A percentile compares a stretch with the other conserved stretches of the same genome.
Evolutionary conservation across 1,139 yeast genomes (phyloP).

Genomic region (Magnusiomyces suaveolens): DNA sequence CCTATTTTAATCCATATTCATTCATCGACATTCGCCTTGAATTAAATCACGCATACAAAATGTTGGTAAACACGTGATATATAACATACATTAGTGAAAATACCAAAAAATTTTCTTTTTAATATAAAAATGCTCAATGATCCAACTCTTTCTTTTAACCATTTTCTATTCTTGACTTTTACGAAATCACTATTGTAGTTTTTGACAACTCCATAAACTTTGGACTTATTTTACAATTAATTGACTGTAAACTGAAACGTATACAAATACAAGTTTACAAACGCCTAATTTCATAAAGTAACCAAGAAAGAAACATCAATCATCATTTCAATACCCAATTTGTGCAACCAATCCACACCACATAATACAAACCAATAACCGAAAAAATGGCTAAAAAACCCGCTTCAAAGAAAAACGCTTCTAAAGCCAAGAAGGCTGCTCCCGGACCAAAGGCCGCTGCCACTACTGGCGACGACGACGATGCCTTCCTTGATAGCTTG

Average conservation of each 20-base stretch:
- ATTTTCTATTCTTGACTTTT: no score
- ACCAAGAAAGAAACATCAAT: no score
- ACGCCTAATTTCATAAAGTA: no score
- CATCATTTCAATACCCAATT: no score
- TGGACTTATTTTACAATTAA: not conserved
- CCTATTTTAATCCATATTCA: no score
- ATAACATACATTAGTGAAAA: no score
- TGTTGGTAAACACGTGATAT: no score
- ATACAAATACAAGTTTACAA: no score
- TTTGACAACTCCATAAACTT: not conserved
- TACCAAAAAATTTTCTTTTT: not conserved
- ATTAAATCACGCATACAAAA: no score
- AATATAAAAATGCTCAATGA: not conserved
- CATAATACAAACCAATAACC: not conserved
- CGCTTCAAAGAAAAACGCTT: not conserved
- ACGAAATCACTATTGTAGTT: not conserved
- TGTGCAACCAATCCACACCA: not conserved
- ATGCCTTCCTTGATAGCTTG: constrained; percentile 4
- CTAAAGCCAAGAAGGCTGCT: constrained; percentile 1
- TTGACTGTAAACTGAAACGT: not conserved
- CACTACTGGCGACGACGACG: constrained; percentile 2
- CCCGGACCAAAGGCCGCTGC: not conserved
- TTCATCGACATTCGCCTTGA: no score
- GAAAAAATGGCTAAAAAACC: not conserved
- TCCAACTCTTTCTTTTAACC: not conserved